A percentile compares a stretch with the other conserved stretches of the same genome.
These are phyloP conservation scores for Platismatia glauca DNA, from an alignment of 495 filamentous ascomycete genomes.

Conservation along the genomic window DNA sequence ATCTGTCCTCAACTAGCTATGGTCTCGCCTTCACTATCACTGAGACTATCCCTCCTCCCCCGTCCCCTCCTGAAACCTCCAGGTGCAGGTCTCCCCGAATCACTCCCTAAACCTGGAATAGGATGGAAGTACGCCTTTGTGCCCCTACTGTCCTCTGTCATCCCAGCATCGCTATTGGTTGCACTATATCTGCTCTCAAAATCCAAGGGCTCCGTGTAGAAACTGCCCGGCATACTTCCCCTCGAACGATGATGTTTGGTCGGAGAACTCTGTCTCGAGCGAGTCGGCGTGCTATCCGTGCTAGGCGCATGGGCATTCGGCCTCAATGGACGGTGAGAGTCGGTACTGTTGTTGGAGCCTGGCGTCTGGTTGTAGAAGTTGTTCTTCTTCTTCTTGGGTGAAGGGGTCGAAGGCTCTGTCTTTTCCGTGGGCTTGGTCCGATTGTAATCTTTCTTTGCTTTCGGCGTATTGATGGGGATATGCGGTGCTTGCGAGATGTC, in stretches of 20 bases:
- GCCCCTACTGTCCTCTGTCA: constrained; percentile 53
- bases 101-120: constrained; percentile 61
- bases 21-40: constrained; percentile 41
- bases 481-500: constrained; percentile 30
- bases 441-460: background rate
- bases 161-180: constrained; percentile 37
- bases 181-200: constrained; percentile 31
- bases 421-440: background rate
- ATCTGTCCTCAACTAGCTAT: background rate
- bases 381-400: constrained; percentile 32
- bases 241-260: constrained; percentile 30
- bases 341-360: constrained; percentile 45
- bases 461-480: constrained; percentile 19
- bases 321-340: constrained; percentile 45
- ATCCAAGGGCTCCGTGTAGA: constrained; percentile 51
- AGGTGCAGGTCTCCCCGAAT: constrained; percentile 30
- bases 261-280: constrained; percentile 26
- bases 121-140: constrained; percentile 76
- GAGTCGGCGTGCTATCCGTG: constrained; percentile 28
- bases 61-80: constrained; percentile 41
- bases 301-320: constrained; percentile 33
- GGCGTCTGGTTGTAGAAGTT: constrained; percentile 39
- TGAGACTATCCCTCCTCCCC: constrained; percentile 42
- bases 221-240: constrained; percentile 29
- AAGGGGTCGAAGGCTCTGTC: constrained; percentile 15